Evolutionary conservation across 2,329 filamentous ascomycete species (phyloP).

Genomic region (Calonectria fujianensis): DNA sequence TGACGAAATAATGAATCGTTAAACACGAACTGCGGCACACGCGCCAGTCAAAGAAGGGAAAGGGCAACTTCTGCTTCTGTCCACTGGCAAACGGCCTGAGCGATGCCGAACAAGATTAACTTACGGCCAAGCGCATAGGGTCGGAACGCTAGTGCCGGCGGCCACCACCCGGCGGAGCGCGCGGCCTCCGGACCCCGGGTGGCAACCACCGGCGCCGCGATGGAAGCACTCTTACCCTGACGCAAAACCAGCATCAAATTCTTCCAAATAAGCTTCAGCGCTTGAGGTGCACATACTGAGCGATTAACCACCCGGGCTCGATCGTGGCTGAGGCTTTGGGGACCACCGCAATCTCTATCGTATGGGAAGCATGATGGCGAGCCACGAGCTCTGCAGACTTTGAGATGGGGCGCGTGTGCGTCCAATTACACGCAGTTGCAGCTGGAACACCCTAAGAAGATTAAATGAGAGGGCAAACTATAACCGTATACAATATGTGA

Average conservation of each 20-base stretch:
- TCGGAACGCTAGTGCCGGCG: background rate
- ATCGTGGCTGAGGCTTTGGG: background rate
- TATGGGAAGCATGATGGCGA: background rate
- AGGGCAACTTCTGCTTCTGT: conserved; percentile 3
- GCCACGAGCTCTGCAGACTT: background rate
- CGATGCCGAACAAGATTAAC: background rate
- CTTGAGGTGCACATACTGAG: background rate
- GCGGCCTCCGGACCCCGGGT: conserved; percentile 9
- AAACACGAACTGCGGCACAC: background rate
- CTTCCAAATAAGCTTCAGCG: conserved; percentile 7
- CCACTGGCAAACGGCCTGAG: background rate
- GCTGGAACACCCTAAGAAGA: background rate
- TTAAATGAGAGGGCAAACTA: background rate
- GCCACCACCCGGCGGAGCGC: conserved; percentile 2
- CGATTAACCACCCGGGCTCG: background rate
- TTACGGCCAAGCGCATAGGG: background rate
- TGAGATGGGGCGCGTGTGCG: background rate
- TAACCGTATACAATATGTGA: background rate
- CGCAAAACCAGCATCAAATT: background rate
- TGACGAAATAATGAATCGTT: background rate
- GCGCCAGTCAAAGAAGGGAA: background rate
- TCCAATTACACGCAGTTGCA: background rate
- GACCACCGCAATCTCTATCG: background rate
- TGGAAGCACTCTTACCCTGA: background rate
- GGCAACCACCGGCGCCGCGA: background rate